Percentiles rank a stretch among this genome's conserved stretches.
Conservation (phyloP, 164 flowering plant species). For the Paratinospora sagittata region DNA sequence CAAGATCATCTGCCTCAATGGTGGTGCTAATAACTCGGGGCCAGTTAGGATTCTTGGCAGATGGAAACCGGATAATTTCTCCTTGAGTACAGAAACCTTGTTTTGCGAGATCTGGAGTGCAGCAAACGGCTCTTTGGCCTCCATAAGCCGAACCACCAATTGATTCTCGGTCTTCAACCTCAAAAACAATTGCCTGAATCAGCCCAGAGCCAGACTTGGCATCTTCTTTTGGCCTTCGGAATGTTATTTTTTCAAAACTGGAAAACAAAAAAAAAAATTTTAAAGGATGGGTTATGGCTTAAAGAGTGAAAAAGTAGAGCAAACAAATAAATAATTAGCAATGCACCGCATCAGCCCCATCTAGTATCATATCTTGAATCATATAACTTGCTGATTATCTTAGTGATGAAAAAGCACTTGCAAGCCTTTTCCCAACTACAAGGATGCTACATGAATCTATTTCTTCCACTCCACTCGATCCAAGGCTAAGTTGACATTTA, state of each 20-base stretch:
- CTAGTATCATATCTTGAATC: background rate
- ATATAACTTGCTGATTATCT: background rate
- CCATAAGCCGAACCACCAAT: conserved; percentile 99
- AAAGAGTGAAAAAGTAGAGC: background rate
- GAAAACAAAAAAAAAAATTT: conserved; percentile 19
- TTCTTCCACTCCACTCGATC: too few species aligned
- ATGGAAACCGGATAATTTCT: conserved; percentile 68
- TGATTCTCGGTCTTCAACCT: conserved; percentile 88
- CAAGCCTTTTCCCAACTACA: too few species aligned
- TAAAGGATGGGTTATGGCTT: background rate
- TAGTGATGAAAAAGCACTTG: too few species aligned
- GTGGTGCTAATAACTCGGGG: conserved; percentile 68
- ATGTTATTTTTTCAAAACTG: conserved; percentile 82
- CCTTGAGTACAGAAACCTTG: conserved; percentile 80
- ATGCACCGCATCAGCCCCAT: background rate
- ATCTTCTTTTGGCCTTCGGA: conserved; percentile 51
- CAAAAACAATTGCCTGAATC: conserved; percentile 81
- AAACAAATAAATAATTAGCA: background rate
- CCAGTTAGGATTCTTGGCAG: conserved; percentile 66
- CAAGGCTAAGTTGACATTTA: too few species aligned
- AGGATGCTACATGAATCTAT: too few species aligned
- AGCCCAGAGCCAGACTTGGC: conserved; percentile 47
- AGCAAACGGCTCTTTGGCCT: conserved; percentile 96
- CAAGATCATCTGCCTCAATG: conserved; percentile 42
- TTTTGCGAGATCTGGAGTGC: conserved; percentile 88